phyloP scores from a whole-genome alignment of 176 grass and related monocot genomes.

The Elaeis guineensis region DNA sequence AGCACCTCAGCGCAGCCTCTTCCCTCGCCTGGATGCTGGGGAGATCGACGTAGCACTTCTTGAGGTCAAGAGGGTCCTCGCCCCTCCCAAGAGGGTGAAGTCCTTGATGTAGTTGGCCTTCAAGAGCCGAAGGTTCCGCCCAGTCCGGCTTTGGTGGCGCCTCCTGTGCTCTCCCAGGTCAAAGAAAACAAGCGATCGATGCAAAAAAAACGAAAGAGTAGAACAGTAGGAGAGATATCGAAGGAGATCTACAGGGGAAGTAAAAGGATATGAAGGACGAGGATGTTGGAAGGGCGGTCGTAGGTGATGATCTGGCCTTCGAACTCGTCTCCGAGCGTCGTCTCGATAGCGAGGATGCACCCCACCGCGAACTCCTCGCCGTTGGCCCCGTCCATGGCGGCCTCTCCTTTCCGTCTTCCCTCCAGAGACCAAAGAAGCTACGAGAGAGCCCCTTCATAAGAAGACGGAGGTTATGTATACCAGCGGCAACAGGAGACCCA shows the following conservation, averaged over 20 bases:
- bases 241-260: background rate
- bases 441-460: too few relatives aligned
- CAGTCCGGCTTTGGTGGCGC: slow-evolving; percentile 34
- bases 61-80: slow-evolving; percentile 71
- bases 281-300: slow-evolving; percentile 77
- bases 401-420: background rate
- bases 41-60: slow-evolving; percentile 63
- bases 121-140: slow-evolving; percentile 63
- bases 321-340: slow-evolving; percentile 73
- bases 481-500: too few relatives aligned
- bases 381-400: slow-evolving; percentile 29
- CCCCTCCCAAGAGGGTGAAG: slow-evolving; percentile 48
- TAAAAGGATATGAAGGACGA: slow-evolving; percentile 97
- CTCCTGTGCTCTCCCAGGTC: slow-evolving; percentile 65
- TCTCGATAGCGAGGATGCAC: slow-evolving; percentile 59
- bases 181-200: slow-evolving; percentile 14
- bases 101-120: slow-evolving; percentile 92
- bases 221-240: background rate
- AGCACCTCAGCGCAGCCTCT: slow-evolving; percentile 71
- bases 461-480: too few relatives aligned
- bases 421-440: too few relatives aligned
- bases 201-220: background rate
- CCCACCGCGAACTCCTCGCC: slow-evolving; percentile 84
- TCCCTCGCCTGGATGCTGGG: slow-evolving; percentile 64
- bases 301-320: slow-evolving; percentile 90